Conservation (phyloP, 2,329 filamentous ascomycete genomes). For the Arthroderma uncinatum region DNA sequence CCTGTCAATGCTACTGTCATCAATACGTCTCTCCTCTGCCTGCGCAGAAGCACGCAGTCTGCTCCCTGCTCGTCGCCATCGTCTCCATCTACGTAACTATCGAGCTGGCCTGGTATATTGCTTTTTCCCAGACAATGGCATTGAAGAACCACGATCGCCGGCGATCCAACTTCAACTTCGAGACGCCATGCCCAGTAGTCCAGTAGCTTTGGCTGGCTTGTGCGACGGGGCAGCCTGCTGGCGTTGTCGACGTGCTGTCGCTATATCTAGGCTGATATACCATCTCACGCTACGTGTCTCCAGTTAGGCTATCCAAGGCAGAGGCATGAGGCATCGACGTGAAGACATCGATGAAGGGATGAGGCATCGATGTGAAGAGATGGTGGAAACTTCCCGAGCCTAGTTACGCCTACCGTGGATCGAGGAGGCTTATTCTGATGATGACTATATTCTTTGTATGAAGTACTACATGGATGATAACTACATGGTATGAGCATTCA, state of each 20-base stretch:
- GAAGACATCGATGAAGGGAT: too few relatives aligned
- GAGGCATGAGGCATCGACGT: background rate
- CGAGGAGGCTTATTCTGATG: too few relatives aligned
- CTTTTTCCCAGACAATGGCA: background rate
- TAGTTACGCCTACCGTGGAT: too few relatives aligned
- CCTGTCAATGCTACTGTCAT: too few relatives aligned
- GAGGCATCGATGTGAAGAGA: too few relatives aligned
- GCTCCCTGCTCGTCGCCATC: too few relatives aligned
- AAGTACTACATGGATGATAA: background rate
- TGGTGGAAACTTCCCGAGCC: too few relatives aligned
- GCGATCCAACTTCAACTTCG: too few relatives aligned
- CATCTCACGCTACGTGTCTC: background rate
- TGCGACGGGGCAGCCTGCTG: background rate
- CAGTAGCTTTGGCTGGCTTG: background rate
- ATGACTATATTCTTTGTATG: too few relatives aligned
- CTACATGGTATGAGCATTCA: conserved; percentile 38
- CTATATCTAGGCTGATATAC: background rate
- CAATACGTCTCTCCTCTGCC: too few relatives aligned
- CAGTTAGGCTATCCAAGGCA: background rate
- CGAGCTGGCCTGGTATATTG: background rate
- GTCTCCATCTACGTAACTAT: too few relatives aligned
- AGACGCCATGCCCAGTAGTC: background rate
- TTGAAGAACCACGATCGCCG: background rate
- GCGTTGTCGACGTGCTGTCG: background rate
- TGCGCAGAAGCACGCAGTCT: too few relatives aligned